Base-by-base conservation (phyloP, 2,329 filamentous ascomycete species). In the Beauveria asiatica region DNA sequence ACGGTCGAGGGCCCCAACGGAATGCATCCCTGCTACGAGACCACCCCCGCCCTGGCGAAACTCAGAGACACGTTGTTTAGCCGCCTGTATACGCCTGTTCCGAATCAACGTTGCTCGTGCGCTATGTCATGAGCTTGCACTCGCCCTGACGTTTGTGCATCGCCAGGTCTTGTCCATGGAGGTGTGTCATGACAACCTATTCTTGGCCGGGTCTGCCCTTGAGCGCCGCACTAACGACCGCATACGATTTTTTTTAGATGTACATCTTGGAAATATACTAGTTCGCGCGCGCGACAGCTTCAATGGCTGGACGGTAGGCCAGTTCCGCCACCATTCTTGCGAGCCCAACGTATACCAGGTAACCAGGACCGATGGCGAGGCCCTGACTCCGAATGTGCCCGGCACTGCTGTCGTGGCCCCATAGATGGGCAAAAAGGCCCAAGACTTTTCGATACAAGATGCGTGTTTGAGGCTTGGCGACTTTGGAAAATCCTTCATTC, bases 71-170 rank as follows among this genome's bases (percentile, higher is more conserved):
- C 17, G 16, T 57, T 42, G 10, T 59, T 46, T 5, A 51, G 58
- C 19, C 46, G 30, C 3, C 41, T 61, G 13, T 5, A 51, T 55
- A 17, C 46, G 30, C 3, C 41, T 61, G 13, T 61, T 61, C 5
- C 19, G 16, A 9, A 37, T 56, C 2, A 41, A 56, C 23, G 59
- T 63, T 41, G 55, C 62, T 16, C 54, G 59, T 21, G 49, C 55
- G 5, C 33, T 60, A 19, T 45, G 50, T 8, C 54, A 58, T 11
- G 25, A 61, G 37, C 45, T 63, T 0, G 21, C 27, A 19, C 55
- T 59, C 5, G 42, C 62, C 3, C 51, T 61, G 19, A 37, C 55
- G 9, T 59, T 55, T 17, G n/a, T 63, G n/a, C 61, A 63, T 25
- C 41, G 1, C 46, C 27, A 16, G 50, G 55, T 5, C 25, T 55